Percentiles rank a stretch among this genome's conserved stretches.
Evolutionary conservation across 331 rosid species (phyloP).

Genomic region (Quercus tomentella): DNA sequence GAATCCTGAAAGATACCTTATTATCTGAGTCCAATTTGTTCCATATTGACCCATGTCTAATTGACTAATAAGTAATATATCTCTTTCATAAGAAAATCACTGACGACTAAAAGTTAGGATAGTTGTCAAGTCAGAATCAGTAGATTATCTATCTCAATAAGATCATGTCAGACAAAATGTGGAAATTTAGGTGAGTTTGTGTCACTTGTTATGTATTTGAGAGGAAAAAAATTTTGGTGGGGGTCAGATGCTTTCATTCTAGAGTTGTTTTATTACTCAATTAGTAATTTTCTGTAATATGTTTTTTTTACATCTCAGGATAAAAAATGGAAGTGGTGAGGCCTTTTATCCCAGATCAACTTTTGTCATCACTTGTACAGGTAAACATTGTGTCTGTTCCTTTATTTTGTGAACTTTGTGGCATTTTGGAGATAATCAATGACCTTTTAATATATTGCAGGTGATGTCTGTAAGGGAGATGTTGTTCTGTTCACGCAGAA

Average conservation of each 20-base stretch:
- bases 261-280: background rate
- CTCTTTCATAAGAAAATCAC: background rate
- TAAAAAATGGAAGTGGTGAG: constrained; percentile 55
- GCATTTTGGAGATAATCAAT: constrained; percentile 14
- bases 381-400: constrained; percentile 25
- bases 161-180: background rate
- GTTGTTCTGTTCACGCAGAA: constrained; percentile 69
- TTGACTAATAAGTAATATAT: background rate
- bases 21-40: no score
- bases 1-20: no score
- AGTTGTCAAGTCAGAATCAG: background rate
- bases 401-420: constrained; percentile 7
- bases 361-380: constrained; percentile 63
- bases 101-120: background rate
- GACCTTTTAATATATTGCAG: constrained; percentile 33
- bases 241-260: background rate
- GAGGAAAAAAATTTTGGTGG: background rate
- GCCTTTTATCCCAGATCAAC: constrained; percentile 58
- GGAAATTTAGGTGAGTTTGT: background rate
- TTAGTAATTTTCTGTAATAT: background rate
- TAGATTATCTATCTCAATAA: no score
- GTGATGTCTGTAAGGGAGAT: constrained; percentile 86
- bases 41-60: no score
- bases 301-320: constrained; percentile 28
- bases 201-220: background rate